phyloP scores from a whole-genome alignment of 768 basidiomycete species.

The Tephrocybe rancida region DNA sequence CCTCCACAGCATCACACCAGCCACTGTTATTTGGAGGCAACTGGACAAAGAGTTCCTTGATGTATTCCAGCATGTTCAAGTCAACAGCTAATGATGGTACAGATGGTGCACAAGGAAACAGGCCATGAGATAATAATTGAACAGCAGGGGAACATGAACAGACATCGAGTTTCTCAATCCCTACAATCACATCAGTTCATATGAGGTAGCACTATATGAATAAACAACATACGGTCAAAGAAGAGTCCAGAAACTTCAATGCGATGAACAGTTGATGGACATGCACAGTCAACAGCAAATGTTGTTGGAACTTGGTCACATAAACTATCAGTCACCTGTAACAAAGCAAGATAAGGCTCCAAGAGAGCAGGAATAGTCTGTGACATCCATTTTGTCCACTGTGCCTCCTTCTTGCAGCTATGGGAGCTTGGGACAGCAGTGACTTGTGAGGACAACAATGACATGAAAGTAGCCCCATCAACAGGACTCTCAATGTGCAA shows the following conservation, averaged over 20 bases:
- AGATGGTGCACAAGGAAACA: slow-evolving; percentile 28
- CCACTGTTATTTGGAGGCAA: slow-evolving; percentile 21
- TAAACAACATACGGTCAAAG: background rate
- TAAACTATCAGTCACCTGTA: background rate
- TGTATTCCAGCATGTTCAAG: slow-evolving; percentile 22
- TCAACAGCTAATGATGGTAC: slow-evolving; percentile 27
- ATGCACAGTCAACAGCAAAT: too few relatives aligned
- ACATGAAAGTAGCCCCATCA: too few relatives aligned
- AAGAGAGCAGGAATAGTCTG: background rate
- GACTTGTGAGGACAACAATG: too few relatives aligned
- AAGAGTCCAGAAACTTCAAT: too few relatives aligned
- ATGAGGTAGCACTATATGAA: too few relatives aligned
- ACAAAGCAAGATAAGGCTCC: background rate
- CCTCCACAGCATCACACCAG: slow-evolving; percentile 15
- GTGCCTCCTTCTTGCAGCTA: background rate
- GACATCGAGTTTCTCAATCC: background rate
- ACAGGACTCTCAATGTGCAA: too few relatives aligned
- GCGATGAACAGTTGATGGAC: too few relatives aligned
- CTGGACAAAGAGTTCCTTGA: slow-evolving; percentile 14
- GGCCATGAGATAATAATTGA: slow-evolving; percentile 21
- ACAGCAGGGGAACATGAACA: slow-evolving; percentile 3
- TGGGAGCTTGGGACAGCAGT: background rate
- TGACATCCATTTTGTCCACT: background rate
- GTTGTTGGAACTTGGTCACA: background rate
- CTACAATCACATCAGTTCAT: too few relatives aligned